A percentile compares a stretch with the other conserved stretches of the same genome.
Evolutionary conservation across 495 filamentous ascomycete species (phyloP).

Genomic region (Trichoderma orchidacearum): DNA sequence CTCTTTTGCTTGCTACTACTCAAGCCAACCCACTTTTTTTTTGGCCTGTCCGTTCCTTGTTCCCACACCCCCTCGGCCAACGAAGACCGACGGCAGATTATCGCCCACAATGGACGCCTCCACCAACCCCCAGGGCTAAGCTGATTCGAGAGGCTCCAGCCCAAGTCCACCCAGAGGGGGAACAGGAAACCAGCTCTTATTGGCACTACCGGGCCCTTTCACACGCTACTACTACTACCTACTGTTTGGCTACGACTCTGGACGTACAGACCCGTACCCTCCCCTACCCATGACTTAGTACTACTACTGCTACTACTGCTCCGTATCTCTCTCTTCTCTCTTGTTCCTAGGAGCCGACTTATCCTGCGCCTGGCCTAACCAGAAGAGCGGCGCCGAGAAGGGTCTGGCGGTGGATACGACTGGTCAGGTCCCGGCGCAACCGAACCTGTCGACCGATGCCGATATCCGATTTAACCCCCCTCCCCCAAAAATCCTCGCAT

Average conservation of each 20-base stretch:
- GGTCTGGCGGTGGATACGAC: not conserved
- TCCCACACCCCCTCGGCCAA: not conserved
- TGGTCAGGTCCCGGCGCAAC: conserved; percentile 1
- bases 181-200: no score
- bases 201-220: no score
- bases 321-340: not conserved
- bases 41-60: not conserved
- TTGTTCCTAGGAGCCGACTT: not conserved
- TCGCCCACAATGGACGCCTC: not conserved
- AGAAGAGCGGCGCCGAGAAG: not conserved
- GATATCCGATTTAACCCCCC: not conserved
- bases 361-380: not conserved
- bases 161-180: not conserved
- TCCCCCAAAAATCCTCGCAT: no score
- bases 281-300: not conserved
- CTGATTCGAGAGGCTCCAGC: not conserved
- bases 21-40: not conserved
- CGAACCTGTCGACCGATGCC: not conserved
- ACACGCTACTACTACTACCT: no score
- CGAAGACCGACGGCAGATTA: conserved; percentile 1
- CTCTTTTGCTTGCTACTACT: no score
- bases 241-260: no score
- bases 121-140: not conserved
- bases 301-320: no score
- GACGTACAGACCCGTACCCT: not conserved